phyloP scores from a whole-genome alignment of 345 rosid genomes.

The Raphanus raphanistrum region DNA sequence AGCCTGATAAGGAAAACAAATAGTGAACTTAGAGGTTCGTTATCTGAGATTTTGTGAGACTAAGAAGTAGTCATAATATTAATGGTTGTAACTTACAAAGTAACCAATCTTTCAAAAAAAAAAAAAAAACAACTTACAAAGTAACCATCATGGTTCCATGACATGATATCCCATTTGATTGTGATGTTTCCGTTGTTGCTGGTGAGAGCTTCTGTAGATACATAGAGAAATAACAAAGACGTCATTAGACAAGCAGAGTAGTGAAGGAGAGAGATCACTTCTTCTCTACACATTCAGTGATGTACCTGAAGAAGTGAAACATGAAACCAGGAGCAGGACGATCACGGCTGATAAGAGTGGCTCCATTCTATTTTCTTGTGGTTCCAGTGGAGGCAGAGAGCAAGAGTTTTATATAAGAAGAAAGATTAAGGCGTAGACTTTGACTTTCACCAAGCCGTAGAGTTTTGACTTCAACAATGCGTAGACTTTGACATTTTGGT shows the following conservation, averaged over 20 bases:
- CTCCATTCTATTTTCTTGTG: slow-evolving; percentile 34
- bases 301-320: slow-evolving; percentile 61
- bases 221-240: not conserved
- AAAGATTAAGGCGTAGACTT: slow-evolving; percentile 4
- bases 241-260: not conserved
- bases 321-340: slow-evolving; percentile 51
- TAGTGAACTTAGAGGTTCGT: not conserved
- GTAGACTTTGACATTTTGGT: not conserved
- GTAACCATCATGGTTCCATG: slow-evolving; percentile 90
- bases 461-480: too few species aligned
- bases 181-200: slow-evolving; percentile 68
- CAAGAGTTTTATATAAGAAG: not conserved
- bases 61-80: not conserved
- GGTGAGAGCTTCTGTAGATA: slow-evolving; percentile 36
- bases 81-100: slow-evolving; percentile 58
- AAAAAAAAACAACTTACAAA: slow-evolving; percentile 58
- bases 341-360: slow-evolving; percentile 33
- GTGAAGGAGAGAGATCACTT: not conserved
- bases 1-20: slow-evolving; percentile 53
- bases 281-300: not conserved
- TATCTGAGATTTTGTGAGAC: not conserved
- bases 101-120: slow-evolving; percentile 45
- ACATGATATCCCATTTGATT: slow-evolving; percentile 82
- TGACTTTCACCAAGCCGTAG: not conserved
- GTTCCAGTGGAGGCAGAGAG: not conserved